Conservation (phyloP, 2,329 filamentous ascomycete species). For the Stachybotrys chartarum region DNA sequence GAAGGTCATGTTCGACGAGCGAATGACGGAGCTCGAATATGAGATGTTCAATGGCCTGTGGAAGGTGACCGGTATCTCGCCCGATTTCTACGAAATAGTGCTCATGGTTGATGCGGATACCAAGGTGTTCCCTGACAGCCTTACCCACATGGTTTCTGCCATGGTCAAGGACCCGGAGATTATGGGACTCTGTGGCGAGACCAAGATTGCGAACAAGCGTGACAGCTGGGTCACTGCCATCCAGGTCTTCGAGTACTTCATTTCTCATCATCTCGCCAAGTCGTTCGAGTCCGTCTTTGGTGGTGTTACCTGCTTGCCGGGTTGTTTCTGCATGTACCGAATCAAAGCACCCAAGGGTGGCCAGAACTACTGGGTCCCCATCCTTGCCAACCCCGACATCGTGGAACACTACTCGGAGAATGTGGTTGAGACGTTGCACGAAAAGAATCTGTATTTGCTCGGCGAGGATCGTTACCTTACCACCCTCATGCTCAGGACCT, state of each 20-base stretch:
- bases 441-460: slow-evolving; percentile 87
- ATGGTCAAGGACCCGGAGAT: slow-evolving; percentile 99
- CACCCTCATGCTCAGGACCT: slow-evolving; percentile 96
- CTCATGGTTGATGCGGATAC: slow-evolving; percentile 99
- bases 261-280: slow-evolving; percentile 94
- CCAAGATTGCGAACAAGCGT: slow-evolving; percentile 98
- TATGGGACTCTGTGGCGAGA: slow-evolving; percentile 98
- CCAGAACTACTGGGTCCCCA: slow-evolving; percentile 99
- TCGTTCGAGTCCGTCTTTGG: slow-evolving; percentile 98
- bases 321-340: slow-evolving; percentile 99
- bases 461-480: slow-evolving; percentile 94
- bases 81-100: slow-evolving; percentile 95
- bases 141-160: slow-evolving; percentile 98
- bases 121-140: slow-evolving; percentile 95
- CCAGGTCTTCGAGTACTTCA: slow-evolving; percentile 99
- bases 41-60: slow-evolving; percentile 99
- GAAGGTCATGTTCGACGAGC: slow-evolving; percentile 99
- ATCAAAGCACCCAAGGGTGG: slow-evolving; percentile 98
- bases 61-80: slow-evolving; percentile 97
- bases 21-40: slow-evolving; percentile 98
- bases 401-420: slow-evolving; percentile 99
- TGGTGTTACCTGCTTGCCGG: slow-evolving; percentile 95
- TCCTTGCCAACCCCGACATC: slow-evolving; percentile 94
- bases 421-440: slow-evolving; percentile 95
- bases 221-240: slow-evolving; percentile 95